phyloP scores from a whole-genome alignment of 2,329 filamentous ascomycete species.

The Botryotinia calthae region DNA sequence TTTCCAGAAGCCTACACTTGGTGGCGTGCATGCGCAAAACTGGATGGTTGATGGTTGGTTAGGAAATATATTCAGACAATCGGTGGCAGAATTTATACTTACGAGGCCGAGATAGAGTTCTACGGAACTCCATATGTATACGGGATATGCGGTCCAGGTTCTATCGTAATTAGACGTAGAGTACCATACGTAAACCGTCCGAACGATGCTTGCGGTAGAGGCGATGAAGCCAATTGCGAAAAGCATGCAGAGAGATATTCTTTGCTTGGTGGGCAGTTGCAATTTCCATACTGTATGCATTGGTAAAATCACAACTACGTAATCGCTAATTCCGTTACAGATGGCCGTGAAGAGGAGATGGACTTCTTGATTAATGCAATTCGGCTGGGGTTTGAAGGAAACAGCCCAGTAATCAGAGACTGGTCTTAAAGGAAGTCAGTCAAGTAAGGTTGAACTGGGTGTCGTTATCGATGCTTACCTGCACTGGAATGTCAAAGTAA shows the following conservation, averaged over 20 bases:
- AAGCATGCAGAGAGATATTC: neutral
- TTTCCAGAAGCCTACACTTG: slow-evolving; percentile 1
- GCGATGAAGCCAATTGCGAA: neutral
- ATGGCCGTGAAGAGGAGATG: neutral
- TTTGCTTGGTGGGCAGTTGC: neutral
- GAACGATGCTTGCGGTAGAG: neutral
- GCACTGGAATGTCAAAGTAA: neutral
- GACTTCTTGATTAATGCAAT: neutral
- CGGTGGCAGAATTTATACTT: neutral
- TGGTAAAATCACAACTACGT: neutral
- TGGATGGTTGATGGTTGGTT: accelerated
- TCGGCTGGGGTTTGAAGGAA: neutral
- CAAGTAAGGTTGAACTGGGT: neutral
- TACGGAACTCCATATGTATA: neutral
- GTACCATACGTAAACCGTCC: neutral
- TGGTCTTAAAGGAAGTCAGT: neutral
- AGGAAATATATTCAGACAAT: too few species aligned
- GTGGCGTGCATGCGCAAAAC: neutral
- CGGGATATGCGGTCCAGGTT: neutral
- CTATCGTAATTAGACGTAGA: neutral
- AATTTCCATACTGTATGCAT: neutral
- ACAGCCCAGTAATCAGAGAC: neutral
- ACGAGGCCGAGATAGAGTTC: neutral
- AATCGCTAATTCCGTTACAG: neutral
- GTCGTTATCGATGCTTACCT: neutral